Conservation (phyloP, 2,329 filamentous ascomycete genomes). For the Trichoderma breve region DNA sequence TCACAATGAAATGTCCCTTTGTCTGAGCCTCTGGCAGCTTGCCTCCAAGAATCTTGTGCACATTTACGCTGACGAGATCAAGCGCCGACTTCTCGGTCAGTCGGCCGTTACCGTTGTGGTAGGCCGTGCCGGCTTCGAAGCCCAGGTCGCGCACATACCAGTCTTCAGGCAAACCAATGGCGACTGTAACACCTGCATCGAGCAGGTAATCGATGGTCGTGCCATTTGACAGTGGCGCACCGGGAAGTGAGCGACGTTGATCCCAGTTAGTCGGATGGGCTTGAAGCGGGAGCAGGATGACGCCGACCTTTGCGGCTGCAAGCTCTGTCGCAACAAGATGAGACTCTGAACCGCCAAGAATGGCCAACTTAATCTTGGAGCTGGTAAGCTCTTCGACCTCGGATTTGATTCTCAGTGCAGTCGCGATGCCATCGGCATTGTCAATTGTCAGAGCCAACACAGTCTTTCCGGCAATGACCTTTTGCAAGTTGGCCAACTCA, state of each 20-base stretch:
- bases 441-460: slow-evolving; percentile 59
- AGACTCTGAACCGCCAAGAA: slow-evolving; percentile 63
- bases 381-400: slow-evolving; percentile 48
- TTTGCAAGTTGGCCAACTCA: slow-evolving; percentile 50
- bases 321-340: slow-evolving; percentile 58
- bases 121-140: slow-evolving; percentile 59
- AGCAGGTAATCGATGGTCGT: slow-evolving; percentile 58
- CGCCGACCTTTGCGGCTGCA: slow-evolving; percentile 53
- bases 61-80: slow-evolving; percentile 54
- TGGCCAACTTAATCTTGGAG: slow-evolving; percentile 49
- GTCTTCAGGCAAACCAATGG: slow-evolving; percentile 59
- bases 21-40: slow-evolving; percentile 30
- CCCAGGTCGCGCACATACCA: slow-evolving; percentile 61
- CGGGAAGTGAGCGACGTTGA: slow-evolving; percentile 58
- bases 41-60: slow-evolving; percentile 56
- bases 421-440: slow-evolving; percentile 61
- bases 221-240: slow-evolving; percentile 64
- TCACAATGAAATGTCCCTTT: slow-evolving; percentile 57
- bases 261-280: slow-evolving; percentile 58
- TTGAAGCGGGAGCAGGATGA: slow-evolving; percentile 60
- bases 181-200: slow-evolving; percentile 57
- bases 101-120: slow-evolving; percentile 53
- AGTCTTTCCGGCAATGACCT: slow-evolving; percentile 53
- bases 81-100: slow-evolving; percentile 55
- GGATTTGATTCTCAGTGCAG: slow-evolving; percentile 57